Evolutionary conservation across 2,329 filamentous ascomycete species (phyloP), one percentile per base, ranked within the genome.

Genomic region (Macroventuria anomochaeta): DNA sequence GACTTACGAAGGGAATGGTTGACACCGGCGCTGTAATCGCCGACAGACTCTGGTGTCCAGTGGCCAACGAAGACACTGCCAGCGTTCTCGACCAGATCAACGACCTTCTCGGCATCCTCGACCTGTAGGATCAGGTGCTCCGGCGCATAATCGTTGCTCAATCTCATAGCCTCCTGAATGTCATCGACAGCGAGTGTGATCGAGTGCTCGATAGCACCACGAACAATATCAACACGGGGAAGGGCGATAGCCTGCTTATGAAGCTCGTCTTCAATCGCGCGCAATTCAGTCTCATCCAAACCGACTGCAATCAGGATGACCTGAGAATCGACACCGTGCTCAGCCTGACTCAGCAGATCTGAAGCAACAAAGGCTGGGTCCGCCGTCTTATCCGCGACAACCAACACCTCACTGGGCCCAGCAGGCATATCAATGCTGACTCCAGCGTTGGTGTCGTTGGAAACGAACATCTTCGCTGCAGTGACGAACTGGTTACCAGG

Each of bases 401-500:
- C 95, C n/a, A 99, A 84, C 3, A 99, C 92, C 75, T 99, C 95
- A 29, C 92, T 96, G 0, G 95, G 95, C 0, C 95, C 95, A 29
- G 95, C 95, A 10, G 95, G 95, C 95, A 99, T 99, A 72, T 99
- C 95, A 68, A 99, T 99, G 75, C 91, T 88, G 33, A 97, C 93
- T 18, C 91, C 90, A 11, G 95, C 95, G 55, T 92, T 96, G 37
- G 95, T 97, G 73, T 99, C 95, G 75, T 99, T 99, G 76, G 89
- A 91, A 36, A 99, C 95, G 66, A 93, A 84, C 95, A 99, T 99
- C 84, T 99, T 99, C 46, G 91, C 95, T 0, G 95, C 95, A 0
- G 95, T 99, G 33, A 99, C 95, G 71, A 97, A 99, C 76, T 97
- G 95, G 77, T 99, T 99, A 29, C 95, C 95, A 2, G 95, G 95